Conservation (phyloP, 352 stramenopile species). For the Globisporangium okanoganense region DNA sequence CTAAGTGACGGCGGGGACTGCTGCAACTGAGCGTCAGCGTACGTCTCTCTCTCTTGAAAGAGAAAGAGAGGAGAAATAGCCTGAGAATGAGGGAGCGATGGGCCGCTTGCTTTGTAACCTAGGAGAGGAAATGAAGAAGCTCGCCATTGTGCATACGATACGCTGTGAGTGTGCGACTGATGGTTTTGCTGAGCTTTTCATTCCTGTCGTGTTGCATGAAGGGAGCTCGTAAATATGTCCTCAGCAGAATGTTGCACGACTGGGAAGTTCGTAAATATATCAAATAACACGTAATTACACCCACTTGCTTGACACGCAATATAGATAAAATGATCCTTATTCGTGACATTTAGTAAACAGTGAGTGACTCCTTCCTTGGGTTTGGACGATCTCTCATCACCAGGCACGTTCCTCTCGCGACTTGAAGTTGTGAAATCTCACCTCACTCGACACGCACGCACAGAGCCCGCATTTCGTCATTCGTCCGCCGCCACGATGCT, state of each 20-base stretch:
- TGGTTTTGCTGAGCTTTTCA: neutral
- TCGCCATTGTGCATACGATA: neutral
- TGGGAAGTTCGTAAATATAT: neutral
- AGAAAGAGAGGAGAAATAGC: neutral
- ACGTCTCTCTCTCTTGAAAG: neutral
- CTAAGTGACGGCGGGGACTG: conserved; percentile 27
- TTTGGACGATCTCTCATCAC: neutral
- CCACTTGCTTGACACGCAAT: conserved; percentile 3
- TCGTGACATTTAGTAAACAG: no score
- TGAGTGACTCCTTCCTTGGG: neutral
- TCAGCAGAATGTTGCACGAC: neutral
- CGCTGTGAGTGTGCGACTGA: no score
- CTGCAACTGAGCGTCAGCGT: neutral
- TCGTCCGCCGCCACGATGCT: conserved; percentile 5
- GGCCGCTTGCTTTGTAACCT: neutral
- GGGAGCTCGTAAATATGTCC: conserved; percentile 9
- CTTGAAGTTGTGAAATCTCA: conserved; percentile 4
- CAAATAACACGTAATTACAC: conserved; percentile 22
- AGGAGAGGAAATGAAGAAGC: neutral
- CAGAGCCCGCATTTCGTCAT: neutral
- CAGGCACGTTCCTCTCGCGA: neutral
- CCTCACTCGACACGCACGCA: neutral
- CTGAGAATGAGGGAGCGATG: neutral
- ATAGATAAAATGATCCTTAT: no score
- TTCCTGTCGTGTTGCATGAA: conserved; percentile 3